Evolutionary conservation across 1,284 basidiomycete species (phyloP).

Genomic region (Tilletia indica): DNA sequence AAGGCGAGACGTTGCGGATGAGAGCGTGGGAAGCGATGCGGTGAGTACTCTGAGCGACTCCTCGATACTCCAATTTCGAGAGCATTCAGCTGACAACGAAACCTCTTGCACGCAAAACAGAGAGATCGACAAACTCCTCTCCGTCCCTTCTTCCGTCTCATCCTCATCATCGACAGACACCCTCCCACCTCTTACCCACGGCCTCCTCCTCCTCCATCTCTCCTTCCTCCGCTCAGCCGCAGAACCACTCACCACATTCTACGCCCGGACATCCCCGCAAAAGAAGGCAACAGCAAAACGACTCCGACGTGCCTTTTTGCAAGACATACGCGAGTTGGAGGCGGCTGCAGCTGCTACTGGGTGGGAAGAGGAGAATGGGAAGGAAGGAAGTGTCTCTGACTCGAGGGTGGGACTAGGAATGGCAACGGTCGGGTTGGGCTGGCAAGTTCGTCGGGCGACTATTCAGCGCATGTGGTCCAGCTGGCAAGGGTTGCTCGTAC

Average conservation of each 20-base stretch:
- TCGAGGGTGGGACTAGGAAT: conserved; percentile 56
- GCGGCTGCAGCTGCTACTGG: conserved; percentile 52
- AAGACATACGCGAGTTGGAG: conserved; percentile 81
- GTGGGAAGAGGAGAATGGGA: conserved; percentile 57
- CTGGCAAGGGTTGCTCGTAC: conserved; percentile 66
- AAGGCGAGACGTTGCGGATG: conserved; percentile 55
- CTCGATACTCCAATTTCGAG: neutral
- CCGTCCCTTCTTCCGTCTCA: conserved; percentile 28
- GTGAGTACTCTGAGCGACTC: conserved; percentile 34
- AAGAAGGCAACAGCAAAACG: conserved; percentile 53
- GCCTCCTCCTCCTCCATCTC: conserved; percentile 71
- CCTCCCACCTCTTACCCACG: conserved; percentile 63
- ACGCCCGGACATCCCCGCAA: conserved; percentile 29
- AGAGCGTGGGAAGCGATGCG: conserved; percentile 58
- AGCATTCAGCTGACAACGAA: neutral
- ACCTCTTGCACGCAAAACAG: neutral
- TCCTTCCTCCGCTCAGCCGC: conserved; percentile 68
- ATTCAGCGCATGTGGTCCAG: conserved; percentile 87
- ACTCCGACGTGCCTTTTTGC: conserved; percentile 73
- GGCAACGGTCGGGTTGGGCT: conserved; percentile 9
- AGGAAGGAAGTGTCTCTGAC: conserved; percentile 58
- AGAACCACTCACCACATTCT: conserved; percentile 26
- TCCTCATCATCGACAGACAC: conserved; percentile 45
- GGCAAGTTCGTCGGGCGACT: conserved; percentile 57
- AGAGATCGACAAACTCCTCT: conserved; percentile 57